phyloP scores from a whole-genome alignment of 176 grass and related monocot species.

The Zea luxurians region DNA sequence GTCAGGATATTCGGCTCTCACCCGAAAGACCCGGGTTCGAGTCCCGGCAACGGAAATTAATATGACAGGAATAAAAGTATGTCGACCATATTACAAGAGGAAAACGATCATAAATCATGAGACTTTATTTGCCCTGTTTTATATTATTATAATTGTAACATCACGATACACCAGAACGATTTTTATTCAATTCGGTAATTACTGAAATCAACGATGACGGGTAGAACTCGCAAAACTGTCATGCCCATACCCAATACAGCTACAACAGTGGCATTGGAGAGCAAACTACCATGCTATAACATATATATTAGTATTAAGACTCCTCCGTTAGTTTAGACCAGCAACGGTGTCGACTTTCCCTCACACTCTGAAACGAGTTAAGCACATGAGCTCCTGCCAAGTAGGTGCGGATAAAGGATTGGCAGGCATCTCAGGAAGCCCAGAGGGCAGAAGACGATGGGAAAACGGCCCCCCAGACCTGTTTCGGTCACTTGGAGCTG shows the following conservation, averaged over 20 bases:
- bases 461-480: background rate
- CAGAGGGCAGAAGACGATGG: background rate
- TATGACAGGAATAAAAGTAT: background rate
- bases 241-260: background rate
- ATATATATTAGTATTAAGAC: too few species aligned
- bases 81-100: too few species aligned
- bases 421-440: constrained; percentile 19
- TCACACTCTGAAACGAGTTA: background rate
- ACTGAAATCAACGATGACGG: constrained; percentile 4
- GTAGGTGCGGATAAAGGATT: background rate
- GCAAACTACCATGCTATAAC: background rate
- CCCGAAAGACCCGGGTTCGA: too few species aligned
- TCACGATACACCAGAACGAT: background rate
- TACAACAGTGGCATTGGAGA: background rate
- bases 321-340: too few species aligned
- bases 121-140: constrained; percentile 6
- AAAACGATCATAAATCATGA: background rate
- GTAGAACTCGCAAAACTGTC: background rate
- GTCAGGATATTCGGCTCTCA: too few species aligned
- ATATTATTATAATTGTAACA: constrained; percentile 13
- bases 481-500: background rate
- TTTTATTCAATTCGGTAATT: background rate
- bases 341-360: background rate
- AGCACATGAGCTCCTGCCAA: constrained; percentile 3
- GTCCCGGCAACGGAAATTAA: too few species aligned